Base-by-base conservation (phyloP, 768 basidiomycete species). In the Auricularia sp. region DNA sequence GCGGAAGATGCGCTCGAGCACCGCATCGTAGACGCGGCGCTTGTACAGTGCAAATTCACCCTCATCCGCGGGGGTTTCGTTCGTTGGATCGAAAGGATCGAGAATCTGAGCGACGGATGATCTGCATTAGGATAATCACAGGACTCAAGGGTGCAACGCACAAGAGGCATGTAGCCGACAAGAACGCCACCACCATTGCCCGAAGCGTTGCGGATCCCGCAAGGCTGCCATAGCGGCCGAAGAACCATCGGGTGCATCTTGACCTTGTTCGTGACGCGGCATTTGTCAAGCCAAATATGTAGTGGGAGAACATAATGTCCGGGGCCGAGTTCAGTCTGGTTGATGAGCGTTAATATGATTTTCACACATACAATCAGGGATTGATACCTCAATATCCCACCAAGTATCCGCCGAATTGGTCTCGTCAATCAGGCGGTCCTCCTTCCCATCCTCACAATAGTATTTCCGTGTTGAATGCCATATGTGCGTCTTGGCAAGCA, bases 141-240 rank as follows among this genome's bases (percentile, higher is more conserved):
- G 47, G 24, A 51, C 16, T 51, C 5, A 5, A 18, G 21, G 21
- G 18, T 10, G 21, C 14, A 51, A 59, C 36, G 33, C 65, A 75
- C 75, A 24, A 68, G 65, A 6, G 70, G 70, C 70, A 75, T 73
- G 59, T 73, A 75, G 8, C 72, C 71, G 11, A 75, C 7, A 0
- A 76, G 65, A 11, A 74, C 62, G 14, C 74, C 73, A 8, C 75
- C 75, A 11, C 75, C 75, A 65, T 76, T 76, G 16, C 75, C 75
- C 24, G 75, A 74, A 0, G 68, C 73, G 65, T 76, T 76, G 18
- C 71, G 62, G 21, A 76, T 73, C 7, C 68, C 18, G 35, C 68
- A 24, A 44, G 74, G 75, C 33, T 73, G 72, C 65, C 68, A 74
- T 4, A 66, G 67, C 10, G 72, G 54, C 0, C 71, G 72, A 8